Base-by-base conservation (phyloP, 331 rosid species). In the Quercus lobata region DNA sequence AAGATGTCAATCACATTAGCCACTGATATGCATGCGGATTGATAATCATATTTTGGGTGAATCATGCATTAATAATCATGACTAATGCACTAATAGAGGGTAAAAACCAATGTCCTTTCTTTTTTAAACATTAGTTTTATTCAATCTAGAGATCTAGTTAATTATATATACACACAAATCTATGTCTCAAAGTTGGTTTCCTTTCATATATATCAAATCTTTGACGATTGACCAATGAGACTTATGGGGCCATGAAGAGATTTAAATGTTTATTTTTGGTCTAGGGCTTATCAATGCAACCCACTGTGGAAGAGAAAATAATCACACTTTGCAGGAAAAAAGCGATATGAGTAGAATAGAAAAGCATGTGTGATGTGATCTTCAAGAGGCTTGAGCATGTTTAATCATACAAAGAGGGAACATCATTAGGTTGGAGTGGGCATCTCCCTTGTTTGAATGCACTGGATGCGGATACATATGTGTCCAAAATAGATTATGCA, bases 221-320 rank as follows among this genome's bases (percentile, higher is more conserved):
- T 74, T 74, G 76, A 74, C 79, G 63, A 73, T 65, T 63, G 70
- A 74, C 83, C 57, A 66, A 80, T 54, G 4, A 60, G 22, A 44
- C 16, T 25, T 35, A 2, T 41, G 46, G 11, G 37, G 6, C 34
- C 8, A 5, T 21, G 17, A 21, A 21, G 17, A 22, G 35, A 57
- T 2, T 12, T 21, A n/a, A 22, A 57, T 10, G 71, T 58, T 16
- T 24, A 37, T 37, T 19, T 62, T 25, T 14, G 41, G 69, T 62
- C 19, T 3, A 0, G 19, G 29, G n/a, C n/a, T 5, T 62, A 32
- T 58, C 18, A 58, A 22, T n/a, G 22, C 29, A 58, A 3, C 16
- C 15, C 9, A 3, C 29, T 18, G 65, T 21, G 29, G 24, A 58
- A 58, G 65, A 22, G 65, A 57, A 57, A 22, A 58, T 21, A 15